Evolutionary conservation across 1,284 basidiomycete species (phyloP).

Genomic region (Tilletiaria anomala): DNA sequence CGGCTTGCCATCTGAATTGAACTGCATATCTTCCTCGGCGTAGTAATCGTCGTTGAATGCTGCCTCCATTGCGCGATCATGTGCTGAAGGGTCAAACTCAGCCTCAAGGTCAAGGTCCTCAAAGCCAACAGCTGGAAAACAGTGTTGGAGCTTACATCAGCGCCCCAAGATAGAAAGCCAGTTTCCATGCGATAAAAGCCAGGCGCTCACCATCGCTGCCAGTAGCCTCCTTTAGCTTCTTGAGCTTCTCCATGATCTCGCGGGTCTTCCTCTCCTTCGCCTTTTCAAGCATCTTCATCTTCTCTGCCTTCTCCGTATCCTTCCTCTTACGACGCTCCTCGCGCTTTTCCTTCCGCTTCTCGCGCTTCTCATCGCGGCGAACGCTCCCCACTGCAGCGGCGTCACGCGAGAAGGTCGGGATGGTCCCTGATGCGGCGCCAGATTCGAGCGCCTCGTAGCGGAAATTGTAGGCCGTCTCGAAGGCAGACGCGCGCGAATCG

Average conservation of each 20-base stretch:
- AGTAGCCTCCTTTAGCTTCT: constrained; percentile 24
- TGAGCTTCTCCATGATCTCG: constrained; percentile 31
- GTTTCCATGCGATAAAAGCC: not conserved
- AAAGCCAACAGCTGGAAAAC: constrained; percentile 12
- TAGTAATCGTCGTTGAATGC: constrained; percentile 34
- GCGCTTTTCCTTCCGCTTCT: constrained; percentile 29
- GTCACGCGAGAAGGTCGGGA: constrained; percentile 29
- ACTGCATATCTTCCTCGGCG: constrained; percentile 1
- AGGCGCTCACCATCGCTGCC: constrained; percentile 12
- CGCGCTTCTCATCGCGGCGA: constrained; percentile 21
- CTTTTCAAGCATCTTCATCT: constrained; percentile 28
- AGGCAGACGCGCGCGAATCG: constrained; percentile 34
- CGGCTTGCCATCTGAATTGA: constrained; percentile 51
- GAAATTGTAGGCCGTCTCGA: constrained; percentile 38
- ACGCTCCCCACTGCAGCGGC: constrained; percentile 17
- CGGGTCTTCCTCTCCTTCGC: constrained; percentile 28
- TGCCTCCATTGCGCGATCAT: constrained; percentile 28
- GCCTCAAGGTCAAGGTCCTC: constrained; percentile 25
- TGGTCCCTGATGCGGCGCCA: constrained; percentile 19
- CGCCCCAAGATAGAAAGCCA: not conserved
- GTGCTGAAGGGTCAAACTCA: constrained; percentile 35
- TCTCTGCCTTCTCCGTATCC: constrained; percentile 28
- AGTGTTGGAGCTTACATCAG: not conserved
- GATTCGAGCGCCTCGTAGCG: constrained; percentile 29
- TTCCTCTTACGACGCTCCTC: constrained; percentile 31